Conservation (phyloP, 371 early-diverging fungal genomes). For the Funneliformis caledonium region DNA sequence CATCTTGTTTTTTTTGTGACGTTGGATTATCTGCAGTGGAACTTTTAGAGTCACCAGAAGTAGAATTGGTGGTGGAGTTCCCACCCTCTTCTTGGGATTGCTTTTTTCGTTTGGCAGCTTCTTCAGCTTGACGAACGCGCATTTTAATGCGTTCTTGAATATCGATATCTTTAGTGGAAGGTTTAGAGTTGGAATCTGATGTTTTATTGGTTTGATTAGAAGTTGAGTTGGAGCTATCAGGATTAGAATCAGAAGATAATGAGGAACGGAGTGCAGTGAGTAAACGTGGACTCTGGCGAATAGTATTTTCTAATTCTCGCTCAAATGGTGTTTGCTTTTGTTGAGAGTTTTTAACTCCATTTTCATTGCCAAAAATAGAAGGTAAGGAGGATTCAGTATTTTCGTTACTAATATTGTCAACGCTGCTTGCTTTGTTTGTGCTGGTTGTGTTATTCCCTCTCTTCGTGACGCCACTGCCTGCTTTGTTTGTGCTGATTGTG, state of each 20-base stretch:
- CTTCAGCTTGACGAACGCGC: slow-evolving; percentile 12
- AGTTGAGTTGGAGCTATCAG: not conserved
- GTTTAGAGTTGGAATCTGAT: slow-evolving; percentile 26
- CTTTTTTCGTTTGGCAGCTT: slow-evolving; percentile 1
- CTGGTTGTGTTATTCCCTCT: no score
- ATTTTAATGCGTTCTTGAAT: not conserved
- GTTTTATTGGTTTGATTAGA: not conserved
- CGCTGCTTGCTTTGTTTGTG: no score
- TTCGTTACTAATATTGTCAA: no score
- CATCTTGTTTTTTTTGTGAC: not conserved
- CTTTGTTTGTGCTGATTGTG: no score
- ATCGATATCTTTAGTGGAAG: not conserved
- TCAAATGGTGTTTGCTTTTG: slow-evolving; percentile 28
- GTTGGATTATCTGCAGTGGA: not conserved
- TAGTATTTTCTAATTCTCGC: slow-evolving; percentile 28
- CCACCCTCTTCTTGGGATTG: slow-evolving; percentile 25
- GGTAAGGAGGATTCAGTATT: not conserved
- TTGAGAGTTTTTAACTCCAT: slow-evolving; percentile 26
- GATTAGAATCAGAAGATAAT: not conserved
- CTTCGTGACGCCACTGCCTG: no score
- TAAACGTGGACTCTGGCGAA: slow-evolving; percentile 37
- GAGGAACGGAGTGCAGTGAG: slow-evolving; percentile 35
- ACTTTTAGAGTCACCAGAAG: not conserved
- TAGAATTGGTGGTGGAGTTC: not conserved
- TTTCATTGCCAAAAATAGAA: not conserved